Base-by-base conservation (phyloP, 2,329 filamentous ascomycete genomes). In the Fusarium staphyleae region DNA sequence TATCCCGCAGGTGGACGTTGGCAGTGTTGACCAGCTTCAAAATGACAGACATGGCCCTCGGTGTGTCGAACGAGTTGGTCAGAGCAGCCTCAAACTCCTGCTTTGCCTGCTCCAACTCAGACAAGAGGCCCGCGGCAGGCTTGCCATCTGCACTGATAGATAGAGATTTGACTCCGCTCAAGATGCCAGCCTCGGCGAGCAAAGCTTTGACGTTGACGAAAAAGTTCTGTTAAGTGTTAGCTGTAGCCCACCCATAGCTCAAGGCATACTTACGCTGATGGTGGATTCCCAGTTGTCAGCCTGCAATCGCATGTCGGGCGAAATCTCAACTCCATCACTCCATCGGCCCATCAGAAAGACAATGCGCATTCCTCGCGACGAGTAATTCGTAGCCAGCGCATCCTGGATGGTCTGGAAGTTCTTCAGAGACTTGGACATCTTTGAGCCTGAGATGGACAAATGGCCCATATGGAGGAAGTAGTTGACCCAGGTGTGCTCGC, bases 381-480 rank as follows among this genome's bases (percentile, higher is more conserved):
- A 95, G 79, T 91, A 96, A 10, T 75, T 79, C 2, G 77, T 81
- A 10, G 75, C 75, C 7, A 98, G 77, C 0, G 93, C 92, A 71
- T 96, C 90, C 24, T 91, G 84, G 57, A 98, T 96, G 0, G 93
- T 96, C 33, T 91, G 91, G 73, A 97, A 97, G 73, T 97, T 98
- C 78, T 98, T 97, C 51, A 98, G 76, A 13, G 87, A 91, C 74
- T 98, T 98, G 51, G 89, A 93, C 93, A 98, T 98, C 73, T 98
- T 98, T 16, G 87, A 91, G 0, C 93, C 93, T 19, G 88, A 85
- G 51, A 98, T 97, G 5, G 73, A 75, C 40, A 97, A 76, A 71
- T 98, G 93, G 0, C 93, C 93, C 88, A 96, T 97, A 70, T 97
- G 93, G 13, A 97, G 71, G 75, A 97, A 98, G 75, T 97, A 96